Evolutionary conservation across 2,329 filamentous ascomycete genomes (phyloP).

Genomic region (Fusarium sp.): DNA sequence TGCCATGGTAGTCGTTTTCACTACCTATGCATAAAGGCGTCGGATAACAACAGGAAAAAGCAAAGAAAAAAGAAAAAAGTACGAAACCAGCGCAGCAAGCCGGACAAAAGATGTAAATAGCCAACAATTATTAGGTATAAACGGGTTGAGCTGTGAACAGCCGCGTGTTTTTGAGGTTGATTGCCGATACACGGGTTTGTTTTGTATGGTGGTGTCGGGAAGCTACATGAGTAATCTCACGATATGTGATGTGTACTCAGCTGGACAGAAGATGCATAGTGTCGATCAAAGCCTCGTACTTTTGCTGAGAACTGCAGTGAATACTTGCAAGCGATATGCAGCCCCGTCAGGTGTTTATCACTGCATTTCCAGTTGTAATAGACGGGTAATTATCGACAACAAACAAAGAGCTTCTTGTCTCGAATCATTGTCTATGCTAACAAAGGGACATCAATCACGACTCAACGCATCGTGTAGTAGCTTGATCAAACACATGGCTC

Average conservation of each 20-base stretch:
- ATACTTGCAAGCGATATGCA: no score
- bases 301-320: no score
- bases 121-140: no score
- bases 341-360: no score
- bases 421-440: neutral
- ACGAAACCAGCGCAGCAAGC: neutral
- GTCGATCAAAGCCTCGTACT: no score
- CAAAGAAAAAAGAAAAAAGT: no score
- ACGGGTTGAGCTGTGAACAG: no score
- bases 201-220: neutral
- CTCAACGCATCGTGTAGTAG: conserved; percentile 2
- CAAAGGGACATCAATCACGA: conserved; percentile 5
- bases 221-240: neutral
- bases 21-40: neutral
- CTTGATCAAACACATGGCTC: neutral
- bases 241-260: neutral
- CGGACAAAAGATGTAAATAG: neutral
- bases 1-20: neutral
- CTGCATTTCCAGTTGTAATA: no score
- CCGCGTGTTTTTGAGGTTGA: neutral
- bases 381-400: neutral
- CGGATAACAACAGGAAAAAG: neutral
- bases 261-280: no score
- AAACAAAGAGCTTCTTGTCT: neutral
- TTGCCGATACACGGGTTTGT: no score